Base-by-base conservation (phyloP, 768 basidiomycete species). In the Ramaria sp. region DNA sequence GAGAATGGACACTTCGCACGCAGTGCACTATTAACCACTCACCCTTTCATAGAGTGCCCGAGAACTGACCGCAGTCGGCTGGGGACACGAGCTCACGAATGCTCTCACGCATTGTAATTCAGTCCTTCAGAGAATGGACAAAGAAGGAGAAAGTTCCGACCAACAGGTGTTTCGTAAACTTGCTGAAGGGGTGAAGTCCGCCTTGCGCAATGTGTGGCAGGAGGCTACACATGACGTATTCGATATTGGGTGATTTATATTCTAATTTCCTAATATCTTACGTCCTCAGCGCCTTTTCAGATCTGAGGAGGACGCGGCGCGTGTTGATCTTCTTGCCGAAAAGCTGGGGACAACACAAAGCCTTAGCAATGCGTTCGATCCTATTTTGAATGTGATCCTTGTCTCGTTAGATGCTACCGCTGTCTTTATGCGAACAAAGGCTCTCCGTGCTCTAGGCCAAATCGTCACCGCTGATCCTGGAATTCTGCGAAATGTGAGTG, bases 361-460 rank as follows among this genome's bases (percentile, higher is more conserved):
- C 37, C 71, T 96, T 47, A 81, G 80, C 55, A 82, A 77, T 58
- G 88, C 88, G 2, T 94, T 95, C 66, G 81, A 87, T 42, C 83
- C 88, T 0, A 88, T 97, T 51, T 69, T 98, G 12, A 82, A 80
- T 18, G 81, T 85, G 34, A 82, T 96, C 28, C 65, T 98, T 18
- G 70, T 74, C 52, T 81, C 91, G 1, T 74, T 95, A 57, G 90
- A 95, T 61, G 87, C 88, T 0, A 78, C 88, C 3, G 79, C 83
- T 3, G 92, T 98, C 25, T 91, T 88, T 61, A 88, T 95, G 75
- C 81, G 96, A 30, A 94, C 93, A 0, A 98, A 98, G 66, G 95
- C 95, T 0, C 71, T 99, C 28, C 78, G 87, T 50, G 93, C 90
- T 0, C 73, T 98, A 3, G 88, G 92, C 3, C 82, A 90, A 62